Conservation (phyloP, 208 protist genomes). For the Novymonas esmeraldas region DNA sequence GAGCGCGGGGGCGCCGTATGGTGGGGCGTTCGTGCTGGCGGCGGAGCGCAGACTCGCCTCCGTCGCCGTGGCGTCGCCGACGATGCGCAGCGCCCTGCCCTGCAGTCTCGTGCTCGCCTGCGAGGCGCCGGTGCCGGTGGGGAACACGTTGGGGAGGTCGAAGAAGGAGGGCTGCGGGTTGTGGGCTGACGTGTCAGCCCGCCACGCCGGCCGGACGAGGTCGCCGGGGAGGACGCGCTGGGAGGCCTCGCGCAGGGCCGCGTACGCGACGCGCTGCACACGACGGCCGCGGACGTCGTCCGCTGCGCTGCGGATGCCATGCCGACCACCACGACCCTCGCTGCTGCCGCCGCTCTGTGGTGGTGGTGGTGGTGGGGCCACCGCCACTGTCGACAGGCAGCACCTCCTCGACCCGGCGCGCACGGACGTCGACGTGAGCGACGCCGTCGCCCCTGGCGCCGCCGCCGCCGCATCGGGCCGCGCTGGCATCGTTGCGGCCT, state of each 20-base stretch:
- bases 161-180: neutral
- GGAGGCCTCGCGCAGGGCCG: constrained; percentile 20
- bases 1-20: too few species aligned
- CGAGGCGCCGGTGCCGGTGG: neutral
- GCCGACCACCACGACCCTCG: neutral
- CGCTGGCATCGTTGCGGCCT: too few species aligned
- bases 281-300: neutral
- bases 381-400: neutral
- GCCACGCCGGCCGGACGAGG: constrained; percentile 12
- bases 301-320: constrained; percentile 15
- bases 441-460: neutral
- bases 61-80: neutral
- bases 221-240: constrained; percentile 14
- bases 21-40: neutral
- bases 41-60: neutral
- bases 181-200: neutral
- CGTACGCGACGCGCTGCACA: constrained; percentile 15
- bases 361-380: neutral
- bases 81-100: neutral
- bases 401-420: too few species aligned
- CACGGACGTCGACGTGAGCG: too few species aligned
- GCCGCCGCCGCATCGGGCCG: too few species aligned
- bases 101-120: neutral
- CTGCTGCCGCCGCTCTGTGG: neutral
- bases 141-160: neutral